Base-by-base conservation (phyloP, 257 asterid species). In the Solanum pennellii region DNA sequence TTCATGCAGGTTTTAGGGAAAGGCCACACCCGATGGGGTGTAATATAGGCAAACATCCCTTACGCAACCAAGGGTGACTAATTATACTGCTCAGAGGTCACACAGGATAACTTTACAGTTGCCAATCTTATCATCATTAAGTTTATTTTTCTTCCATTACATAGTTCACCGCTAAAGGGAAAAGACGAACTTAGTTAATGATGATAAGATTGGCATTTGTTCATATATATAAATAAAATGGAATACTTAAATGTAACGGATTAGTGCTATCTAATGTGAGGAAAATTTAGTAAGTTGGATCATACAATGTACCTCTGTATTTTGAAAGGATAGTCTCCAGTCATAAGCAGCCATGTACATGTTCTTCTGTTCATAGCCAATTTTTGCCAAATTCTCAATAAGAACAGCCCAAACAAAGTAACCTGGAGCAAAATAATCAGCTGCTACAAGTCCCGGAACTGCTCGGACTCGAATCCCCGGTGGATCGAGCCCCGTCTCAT, bases 311-410 rank as follows among this genome's bases (percentile, higher is more conserved):
- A 80, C 85, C 85, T 80, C 85, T 29, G 85, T 79, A 80, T 68
- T 87, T 49, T 87, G 86, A n/a, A 87, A 87, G 72, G 89, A 87
- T 4, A 87, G 71, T 18, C 89, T 80, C 89, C 89, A 87, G 83
- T 87, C 89, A 87, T 87, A 87, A 42, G 89, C 86, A 87, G 89
- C 89, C 89, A 87, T 87, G 35, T 87, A 80, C 89, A 87, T 60
- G 80, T 87, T 87, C 86, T 80, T 87, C 25, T 73, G 86, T 59
- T 87, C 86, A 35, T 87, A 87, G 35, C 89, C 89, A 79, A 87
- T 79, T 65, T 52, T 69, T 13, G 82, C 86, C 77, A 87, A 80
- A 80, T 87, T 87, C 39, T 87, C 89, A 42, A 87, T 87, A 44
- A 87, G 86, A 80, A 80, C 86, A 33, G 85, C 68, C 85, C 85